Evolutionary conservation across 179 eudicot species (phyloP), one percentile per base, ranked within the genome.

Genomic region (Carnegiea gigantea): DNA sequence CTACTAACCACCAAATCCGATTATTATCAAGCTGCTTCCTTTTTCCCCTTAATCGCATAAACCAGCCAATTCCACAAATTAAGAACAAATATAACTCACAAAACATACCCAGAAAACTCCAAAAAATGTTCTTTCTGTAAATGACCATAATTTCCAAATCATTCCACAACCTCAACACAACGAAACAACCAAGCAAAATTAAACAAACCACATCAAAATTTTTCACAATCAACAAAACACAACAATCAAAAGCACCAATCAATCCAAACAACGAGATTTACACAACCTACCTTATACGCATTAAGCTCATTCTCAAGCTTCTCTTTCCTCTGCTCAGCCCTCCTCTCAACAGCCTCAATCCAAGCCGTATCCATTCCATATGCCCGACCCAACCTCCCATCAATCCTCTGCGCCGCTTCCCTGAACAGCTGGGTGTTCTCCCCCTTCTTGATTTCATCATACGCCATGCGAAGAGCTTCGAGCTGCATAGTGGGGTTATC

Each of bases 401-500:
- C 90, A 57, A 92, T 94, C 90, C 85, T 94, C 83, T 71, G 81
- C 15, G 86, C 90, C 44, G 86, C 93, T 54, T 94, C 97, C 53
- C 92, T 85, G 33, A 90, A 92, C 79, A 96, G 51, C 85, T 89
- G 92, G 9, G 92, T 83, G 80, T 96, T 90, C 82, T 92, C 98
- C 1, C 99, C 97, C 82, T 92, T 94, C 89, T 92, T 96, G 64
- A 87, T 86, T 86, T 94, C 97, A 70, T 96, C 98, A 38, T 92
- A 94, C 59, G 99, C 98, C 96, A 94, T 94, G 0, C 98, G 71
- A 60, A 96, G 82, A 7, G 97, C 97, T 78, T 96, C 99, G 26
- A 91, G 72, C 83, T 89, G 86, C 96, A 90, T 91, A 85, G 87
- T n/a, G 0, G 79, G 76, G 82, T 82, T 83, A 26, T 78, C 89